phyloP scores from a whole-genome alignment of 176 grass and related monocot genomes.

The Calamus simplicifolius region DNA sequence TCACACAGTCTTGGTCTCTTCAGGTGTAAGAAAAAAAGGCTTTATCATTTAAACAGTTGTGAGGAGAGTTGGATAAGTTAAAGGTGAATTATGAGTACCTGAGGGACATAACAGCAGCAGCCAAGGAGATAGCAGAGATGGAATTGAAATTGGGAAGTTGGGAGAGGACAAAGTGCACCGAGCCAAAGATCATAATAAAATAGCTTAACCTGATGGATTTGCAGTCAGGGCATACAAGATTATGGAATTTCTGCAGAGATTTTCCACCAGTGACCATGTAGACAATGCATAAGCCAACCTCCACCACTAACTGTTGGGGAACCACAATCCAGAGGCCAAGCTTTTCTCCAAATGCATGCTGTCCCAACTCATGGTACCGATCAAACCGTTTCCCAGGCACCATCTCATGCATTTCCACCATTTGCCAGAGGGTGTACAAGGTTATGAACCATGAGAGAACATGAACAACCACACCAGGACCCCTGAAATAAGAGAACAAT shows the following conservation, averaged over 20 bases:
- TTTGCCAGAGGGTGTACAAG: slow-evolving; percentile 54
- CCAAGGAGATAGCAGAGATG: slow-evolving; percentile 40
- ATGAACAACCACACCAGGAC: slow-evolving; percentile 26
- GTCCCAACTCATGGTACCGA: slow-evolving; percentile 62
- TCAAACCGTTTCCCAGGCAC: slow-evolving; percentile 59
- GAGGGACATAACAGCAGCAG: slow-evolving; percentile 64
- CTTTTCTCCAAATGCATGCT: slow-evolving; percentile 50
- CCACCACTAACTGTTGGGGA: slow-evolving; percentile 61
- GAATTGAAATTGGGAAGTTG: slow-evolving; percentile 64
- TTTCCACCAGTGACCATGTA: slow-evolving; percentile 76
- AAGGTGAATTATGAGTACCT: slow-evolving; percentile 3
- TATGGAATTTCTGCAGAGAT: slow-evolving; percentile 47
- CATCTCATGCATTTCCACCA: slow-evolving; percentile 69
- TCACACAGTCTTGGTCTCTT: too few species aligned
- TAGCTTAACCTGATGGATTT: slow-evolving; percentile 15
- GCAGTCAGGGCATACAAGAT: slow-evolving; percentile 9
- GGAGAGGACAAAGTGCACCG: slow-evolving; percentile 35
- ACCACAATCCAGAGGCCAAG: slow-evolving; percentile 64
- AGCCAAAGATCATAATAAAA: slow-evolving; percentile 52
- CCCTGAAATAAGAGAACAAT: slow-evolving; percentile 13
- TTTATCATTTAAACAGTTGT: too few species aligned
- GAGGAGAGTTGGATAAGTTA: too few species aligned
- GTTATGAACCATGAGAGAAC: slow-evolving; percentile 44
- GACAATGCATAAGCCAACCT: slow-evolving; percentile 47
- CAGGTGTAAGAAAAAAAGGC: too few species aligned